Percentiles rank a stretch among this genome's conserved stretches.
phyloP scores from a whole-genome alignment of 2,329 filamentous ascomycete species.

The Cladobotryum mycophilum region DNA sequence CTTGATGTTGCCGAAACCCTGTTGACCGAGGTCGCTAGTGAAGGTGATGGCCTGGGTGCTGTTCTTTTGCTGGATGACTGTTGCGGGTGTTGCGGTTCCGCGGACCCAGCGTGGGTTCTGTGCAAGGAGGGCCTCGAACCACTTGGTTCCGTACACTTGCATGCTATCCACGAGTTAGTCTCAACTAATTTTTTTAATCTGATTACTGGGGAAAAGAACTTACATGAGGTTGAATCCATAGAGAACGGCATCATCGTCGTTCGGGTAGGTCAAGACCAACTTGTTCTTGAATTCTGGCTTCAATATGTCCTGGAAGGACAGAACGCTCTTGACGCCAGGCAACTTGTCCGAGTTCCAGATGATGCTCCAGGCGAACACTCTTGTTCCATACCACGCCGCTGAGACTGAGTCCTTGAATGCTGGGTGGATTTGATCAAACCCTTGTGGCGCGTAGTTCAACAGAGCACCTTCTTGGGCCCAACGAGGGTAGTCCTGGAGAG shows the following conservation, averaged over 20 bases:
- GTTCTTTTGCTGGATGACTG: conserved; percentile 26
- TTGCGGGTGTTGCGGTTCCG: conserved; percentile 38
- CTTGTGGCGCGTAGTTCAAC: conserved; percentile 42
- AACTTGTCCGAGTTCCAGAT: conserved; percentile 32
- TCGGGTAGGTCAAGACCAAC: conserved; percentile 49
- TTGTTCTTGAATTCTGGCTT: conserved; percentile 47
- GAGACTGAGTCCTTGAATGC: conserved; percentile 36
- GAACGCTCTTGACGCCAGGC: conserved; percentile 22
- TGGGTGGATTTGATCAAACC: conserved; percentile 37
- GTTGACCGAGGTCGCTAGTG: conserved; percentile 19
- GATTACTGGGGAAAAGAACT: conserved; percentile 14
- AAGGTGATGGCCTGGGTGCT: conserved; percentile 30
- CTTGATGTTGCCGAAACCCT: conserved; percentile 14
- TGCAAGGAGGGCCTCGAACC: conserved; percentile 40
- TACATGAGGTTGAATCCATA: conserved; percentile 45
- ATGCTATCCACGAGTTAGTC: conserved; percentile 20
- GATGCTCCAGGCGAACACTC: conserved; percentile 32
- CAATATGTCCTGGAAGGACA: conserved; percentile 37
- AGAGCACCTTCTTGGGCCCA: conserved; percentile 44
- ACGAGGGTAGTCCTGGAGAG: conserved; percentile 44
- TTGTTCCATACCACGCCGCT: conserved; percentile 35
- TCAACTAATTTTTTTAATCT: not conserved
- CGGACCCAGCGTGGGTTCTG: conserved; percentile 50
- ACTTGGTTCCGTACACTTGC: conserved; percentile 35
- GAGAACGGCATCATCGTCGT: conserved; percentile 51